These are phyloP conservation scores for Tricholomella constricta DNA, from an alignment of 768 basidiomycete species.

Conservation along the genomic window DNA sequence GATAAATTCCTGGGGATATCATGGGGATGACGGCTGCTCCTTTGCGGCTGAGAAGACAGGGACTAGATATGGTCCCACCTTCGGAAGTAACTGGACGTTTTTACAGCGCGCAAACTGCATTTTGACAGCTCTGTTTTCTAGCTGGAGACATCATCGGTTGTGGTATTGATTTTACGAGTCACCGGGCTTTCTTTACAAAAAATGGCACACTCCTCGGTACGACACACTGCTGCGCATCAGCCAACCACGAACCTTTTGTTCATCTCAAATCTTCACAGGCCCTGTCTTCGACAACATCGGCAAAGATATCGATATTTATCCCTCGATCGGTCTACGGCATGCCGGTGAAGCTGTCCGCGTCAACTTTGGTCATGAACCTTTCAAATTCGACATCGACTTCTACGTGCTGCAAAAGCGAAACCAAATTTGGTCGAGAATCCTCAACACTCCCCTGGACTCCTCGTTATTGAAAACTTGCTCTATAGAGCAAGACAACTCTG, in stretches of 20 bases:
- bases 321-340: conserved; percentile 88
- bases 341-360: conserved; percentile 74
- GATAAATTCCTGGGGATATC: conserved; percentile 85
- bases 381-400: conserved; percentile 89
- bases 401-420: conserved; percentile 75
- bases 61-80: conserved; percentile 73
- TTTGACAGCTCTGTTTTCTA: conserved; percentile 31
- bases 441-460: conserved; percentile 53
- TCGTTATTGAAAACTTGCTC: conserved; percentile 31
- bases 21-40: conserved; percentile 84
- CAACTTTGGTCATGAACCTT: conserved; percentile 87
- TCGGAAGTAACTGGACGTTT: conserved; percentile 61
- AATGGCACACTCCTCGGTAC: conserved; percentile 76
- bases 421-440: conserved; percentile 66
- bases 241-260: neutral
- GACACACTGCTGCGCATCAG: neutral
- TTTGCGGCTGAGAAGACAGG: conserved; percentile 77
- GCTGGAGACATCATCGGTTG: conserved; percentile 90
- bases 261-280: conserved; percentile 40
- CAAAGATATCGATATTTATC: conserved; percentile 68
- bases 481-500: conserved; percentile 20
- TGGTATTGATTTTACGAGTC: conserved; percentile 85
- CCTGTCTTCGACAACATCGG: conserved; percentile 74
- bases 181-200: conserved; percentile 87
- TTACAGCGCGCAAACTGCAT: neutral